phyloP scores from a whole-genome alignment of 345 rosid species.

The Linum usitatissimum region DNA sequence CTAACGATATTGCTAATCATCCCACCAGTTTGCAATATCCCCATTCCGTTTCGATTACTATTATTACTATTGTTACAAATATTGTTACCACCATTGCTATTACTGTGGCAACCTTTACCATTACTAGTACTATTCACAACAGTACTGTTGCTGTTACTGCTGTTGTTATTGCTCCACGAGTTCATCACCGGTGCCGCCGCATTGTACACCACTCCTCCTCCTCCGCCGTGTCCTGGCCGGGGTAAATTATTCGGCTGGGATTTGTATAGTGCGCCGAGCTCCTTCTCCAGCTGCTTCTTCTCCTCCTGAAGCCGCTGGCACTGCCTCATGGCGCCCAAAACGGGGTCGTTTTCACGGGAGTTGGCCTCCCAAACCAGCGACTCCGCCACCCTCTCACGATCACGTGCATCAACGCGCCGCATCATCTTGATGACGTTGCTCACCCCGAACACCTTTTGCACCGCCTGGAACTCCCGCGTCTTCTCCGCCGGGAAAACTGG shows the following conservation, averaged over 20 bases:
- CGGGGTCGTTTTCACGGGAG: conserved; percentile 53
- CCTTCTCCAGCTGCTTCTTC: not conserved
- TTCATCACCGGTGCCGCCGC: not conserved
- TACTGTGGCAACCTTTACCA: no score
- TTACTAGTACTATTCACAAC: not conserved
- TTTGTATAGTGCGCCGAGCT: not conserved
- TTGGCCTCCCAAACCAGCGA: conserved; percentile 77
- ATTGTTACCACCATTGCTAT: not conserved
- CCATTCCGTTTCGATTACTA: not conserved
- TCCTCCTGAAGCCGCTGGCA: not conserved
- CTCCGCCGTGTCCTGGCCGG: not conserved
- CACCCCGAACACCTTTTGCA: conserved; percentile 44
- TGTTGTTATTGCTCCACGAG: not conserved
- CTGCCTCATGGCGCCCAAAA: conserved; percentile 28
- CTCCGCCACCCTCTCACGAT: conserved; percentile 37
- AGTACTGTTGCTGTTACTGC: not conserved
- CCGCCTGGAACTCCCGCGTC: conserved; percentile 36
- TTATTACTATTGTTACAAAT: no score
- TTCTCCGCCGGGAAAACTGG: conserved; percentile 39
- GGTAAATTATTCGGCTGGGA: not conserved
- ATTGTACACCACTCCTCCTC: not conserved
- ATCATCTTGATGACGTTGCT: conserved; percentile 50
- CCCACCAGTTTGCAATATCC: not conserved
- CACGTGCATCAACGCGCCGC: conserved; percentile 29
- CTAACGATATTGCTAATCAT: not conserved